Conservation (phyloP, 306 rosid genomes). For the Vigna hirtella region DNA sequence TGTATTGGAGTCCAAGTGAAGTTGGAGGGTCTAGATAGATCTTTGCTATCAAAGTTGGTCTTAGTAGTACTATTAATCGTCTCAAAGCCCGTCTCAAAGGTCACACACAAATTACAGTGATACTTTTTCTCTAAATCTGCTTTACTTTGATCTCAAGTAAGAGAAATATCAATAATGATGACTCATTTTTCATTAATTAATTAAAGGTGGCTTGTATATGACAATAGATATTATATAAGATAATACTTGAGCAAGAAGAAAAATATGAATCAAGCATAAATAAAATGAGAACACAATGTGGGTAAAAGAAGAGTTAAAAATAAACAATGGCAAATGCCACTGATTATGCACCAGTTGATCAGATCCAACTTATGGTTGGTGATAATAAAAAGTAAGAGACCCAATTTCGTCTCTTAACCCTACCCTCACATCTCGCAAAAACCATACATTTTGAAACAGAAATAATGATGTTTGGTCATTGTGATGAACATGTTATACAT, state of each 20-base stretch:
- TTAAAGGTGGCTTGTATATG: background rate
- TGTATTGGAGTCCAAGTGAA: too few species aligned
- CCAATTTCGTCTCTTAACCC: background rate
- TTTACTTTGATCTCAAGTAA: too few species aligned
- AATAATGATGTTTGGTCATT: background rate
- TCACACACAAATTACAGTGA: too few species aligned
- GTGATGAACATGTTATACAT: constrained; percentile 18
- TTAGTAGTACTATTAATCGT: too few species aligned
- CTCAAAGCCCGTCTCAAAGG: too few species aligned
- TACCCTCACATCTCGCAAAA: background rate
- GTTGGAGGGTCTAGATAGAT: too few species aligned
- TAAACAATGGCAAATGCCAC: background rate
- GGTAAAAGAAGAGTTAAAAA: constrained; percentile 1
- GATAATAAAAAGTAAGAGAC: constrained; percentile 3
- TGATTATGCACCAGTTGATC: background rate
- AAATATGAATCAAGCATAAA: background rate
- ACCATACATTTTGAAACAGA: constrained; percentile 5
- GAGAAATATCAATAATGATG: background rate
- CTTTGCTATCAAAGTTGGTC: too few species aligned
- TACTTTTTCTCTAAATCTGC: too few species aligned
- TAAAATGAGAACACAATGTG: background rate
- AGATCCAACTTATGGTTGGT: background rate
- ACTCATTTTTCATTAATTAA: background rate
- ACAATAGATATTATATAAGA: constrained; percentile 3
- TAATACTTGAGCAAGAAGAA: constrained; percentile 9